A percentile compares a stretch with the other conserved stretches of the same genome.
Evolutionary conservation across 83 land plant species (phyloP).

Genomic region (Picea abies): DNA sequence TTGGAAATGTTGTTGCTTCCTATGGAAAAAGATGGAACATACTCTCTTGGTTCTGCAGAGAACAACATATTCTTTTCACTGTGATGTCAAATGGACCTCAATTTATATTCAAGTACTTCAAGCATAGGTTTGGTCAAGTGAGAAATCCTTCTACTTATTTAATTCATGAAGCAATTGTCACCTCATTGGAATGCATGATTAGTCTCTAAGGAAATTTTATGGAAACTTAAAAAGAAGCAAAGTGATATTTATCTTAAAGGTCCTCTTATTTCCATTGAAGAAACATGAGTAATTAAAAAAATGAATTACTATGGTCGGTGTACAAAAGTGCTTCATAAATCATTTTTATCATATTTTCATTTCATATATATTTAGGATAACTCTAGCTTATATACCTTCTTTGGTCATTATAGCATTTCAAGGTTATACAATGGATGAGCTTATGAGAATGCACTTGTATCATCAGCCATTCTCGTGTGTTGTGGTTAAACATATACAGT

Average conservation of each 20-base stretch:
- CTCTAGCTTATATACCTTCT: no score
- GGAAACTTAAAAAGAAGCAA: constrained; percentile 84
- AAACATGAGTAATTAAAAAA: constrained; percentile 93
- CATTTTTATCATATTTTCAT: no score
- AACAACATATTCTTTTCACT: constrained; percentile 90
- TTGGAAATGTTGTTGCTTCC: constrained; percentile 96
- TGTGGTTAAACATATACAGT: no score
- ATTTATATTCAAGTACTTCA: constrained; percentile 91
- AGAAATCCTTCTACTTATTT: constrained; percentile 98
- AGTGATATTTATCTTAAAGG: constrained; percentile 89
- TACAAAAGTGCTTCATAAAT: constrained; percentile 46
- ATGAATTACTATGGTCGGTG: constrained; percentile 89
- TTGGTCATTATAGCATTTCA: no score
- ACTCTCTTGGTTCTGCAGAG: constrained; percentile 99
- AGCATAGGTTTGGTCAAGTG: constrained; percentile 99
- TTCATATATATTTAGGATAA: no score
- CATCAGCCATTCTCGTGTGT: no score
- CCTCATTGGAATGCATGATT: constrained; percentile 97
- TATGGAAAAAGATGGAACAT: constrained; percentile 96
- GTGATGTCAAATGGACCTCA: constrained; percentile 92
- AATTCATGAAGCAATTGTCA: constrained; percentile 93
- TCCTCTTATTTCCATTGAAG: constrained; percentile 82
- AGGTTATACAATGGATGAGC: no score
- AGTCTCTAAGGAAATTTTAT: constrained; percentile 98
- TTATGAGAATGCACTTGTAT: no score